A percentile compares a stretch with the other conserved stretches of the same genome.
Evolutionary conservation across 2,329 filamentous ascomycete species (phyloP).

Genomic region (Calonectria pseudoturangicola): DNA sequence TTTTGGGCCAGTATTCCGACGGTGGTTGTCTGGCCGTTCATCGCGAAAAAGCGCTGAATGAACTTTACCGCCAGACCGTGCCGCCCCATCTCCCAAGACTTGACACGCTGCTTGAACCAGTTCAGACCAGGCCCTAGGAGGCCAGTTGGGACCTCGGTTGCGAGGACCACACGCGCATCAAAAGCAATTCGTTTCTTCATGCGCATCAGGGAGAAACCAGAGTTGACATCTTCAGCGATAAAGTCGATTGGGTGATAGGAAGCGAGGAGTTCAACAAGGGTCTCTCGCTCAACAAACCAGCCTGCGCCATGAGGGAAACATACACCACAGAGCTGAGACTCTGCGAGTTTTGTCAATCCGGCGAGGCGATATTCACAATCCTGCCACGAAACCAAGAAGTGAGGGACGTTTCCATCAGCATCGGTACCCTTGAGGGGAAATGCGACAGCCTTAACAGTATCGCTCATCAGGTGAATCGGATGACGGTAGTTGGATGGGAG

Average conservation of each 20-base stretch:
- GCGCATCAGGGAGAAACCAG: conserved; percentile 36
- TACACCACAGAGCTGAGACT: conserved; percentile 35
- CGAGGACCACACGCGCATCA: conserved; percentile 32
- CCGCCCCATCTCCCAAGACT: conserved; percentile 46
- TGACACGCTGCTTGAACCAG: conserved; percentile 47
- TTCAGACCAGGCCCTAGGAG: conserved; percentile 42
- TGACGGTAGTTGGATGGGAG: conserved; percentile 38
- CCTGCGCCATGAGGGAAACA: conserved; percentile 39
- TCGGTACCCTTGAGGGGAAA: conserved; percentile 36
- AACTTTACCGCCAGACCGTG: conserved; percentile 39
- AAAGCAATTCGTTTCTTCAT: conserved; percentile 37
- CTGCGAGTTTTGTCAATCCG: conserved; percentile 38
- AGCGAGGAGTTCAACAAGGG: conserved; percentile 33
- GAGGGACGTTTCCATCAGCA: conserved; percentile 21
- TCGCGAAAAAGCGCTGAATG: conserved; percentile 28
- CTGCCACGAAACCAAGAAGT: conserved; percentile 36
- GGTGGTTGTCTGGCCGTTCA: conserved; percentile 33
- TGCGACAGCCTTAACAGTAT: conserved; percentile 34
- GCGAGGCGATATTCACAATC: conserved; percentile 40
- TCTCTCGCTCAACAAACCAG: conserved; percentile 40
- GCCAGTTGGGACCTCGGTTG: conserved; percentile 34
- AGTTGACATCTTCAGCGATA: conserved; percentile 40
- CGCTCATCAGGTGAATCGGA: conserved; percentile 35
- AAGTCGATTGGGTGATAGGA: conserved; percentile 35
- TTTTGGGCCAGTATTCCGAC: conserved; percentile 34